These are phyloP conservation scores for Aplosporella prunicola DNA, from an alignment of 2,329 filamentous ascomycete genomes.

Conservation along the genomic window DNA sequence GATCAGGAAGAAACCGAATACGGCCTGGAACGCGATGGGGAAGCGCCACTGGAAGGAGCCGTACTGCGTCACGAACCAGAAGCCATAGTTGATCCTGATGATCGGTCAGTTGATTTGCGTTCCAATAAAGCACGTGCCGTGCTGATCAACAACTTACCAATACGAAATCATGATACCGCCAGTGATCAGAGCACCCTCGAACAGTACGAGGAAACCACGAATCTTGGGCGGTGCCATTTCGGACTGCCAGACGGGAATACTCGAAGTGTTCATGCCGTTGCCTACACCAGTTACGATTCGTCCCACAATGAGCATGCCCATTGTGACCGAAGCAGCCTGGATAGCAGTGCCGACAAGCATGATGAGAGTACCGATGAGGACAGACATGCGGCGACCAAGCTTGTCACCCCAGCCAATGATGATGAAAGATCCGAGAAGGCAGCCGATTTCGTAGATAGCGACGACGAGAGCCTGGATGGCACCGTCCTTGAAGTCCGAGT, in stretches of 20 bases:
- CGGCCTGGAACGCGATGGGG: constrained; percentile 43
- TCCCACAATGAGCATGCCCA: constrained; percentile 41
- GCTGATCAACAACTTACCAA: constrained; percentile 31
- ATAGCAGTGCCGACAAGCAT: constrained; percentile 35
- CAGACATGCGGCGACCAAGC: constrained; percentile 34
- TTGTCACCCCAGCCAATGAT: constrained; percentile 30
- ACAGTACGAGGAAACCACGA: constrained; percentile 51
- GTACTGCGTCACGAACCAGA: constrained; percentile 26
- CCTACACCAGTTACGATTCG: constrained; percentile 44
- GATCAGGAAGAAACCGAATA: constrained; percentile 37
- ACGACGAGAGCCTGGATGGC: constrained; percentile 40
- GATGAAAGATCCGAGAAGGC: constrained; percentile 32
- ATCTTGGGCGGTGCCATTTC: constrained; percentile 46
- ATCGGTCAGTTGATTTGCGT: not conserved
- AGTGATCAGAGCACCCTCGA: constrained; percentile 43
- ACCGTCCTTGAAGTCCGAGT: constrained; percentile 21
- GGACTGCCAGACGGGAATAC: constrained; percentile 44
- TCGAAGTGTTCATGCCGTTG: constrained; percentile 47
- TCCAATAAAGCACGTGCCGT: not conserved
- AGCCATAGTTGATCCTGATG: constrained; percentile 36
- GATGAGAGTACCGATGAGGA: constrained; percentile 31
- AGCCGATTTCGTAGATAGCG: constrained; percentile 44
- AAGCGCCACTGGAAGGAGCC: constrained; percentile 38
- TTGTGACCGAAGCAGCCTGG: constrained; percentile 24
- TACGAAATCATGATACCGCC: constrained; percentile 42